A percentile compares a stretch with the other conserved stretches of the same genome.
phyloP scores from a whole-genome alignment of 1,284 basidiomycete genomes.

The Ganoderma multipileum region DNA sequence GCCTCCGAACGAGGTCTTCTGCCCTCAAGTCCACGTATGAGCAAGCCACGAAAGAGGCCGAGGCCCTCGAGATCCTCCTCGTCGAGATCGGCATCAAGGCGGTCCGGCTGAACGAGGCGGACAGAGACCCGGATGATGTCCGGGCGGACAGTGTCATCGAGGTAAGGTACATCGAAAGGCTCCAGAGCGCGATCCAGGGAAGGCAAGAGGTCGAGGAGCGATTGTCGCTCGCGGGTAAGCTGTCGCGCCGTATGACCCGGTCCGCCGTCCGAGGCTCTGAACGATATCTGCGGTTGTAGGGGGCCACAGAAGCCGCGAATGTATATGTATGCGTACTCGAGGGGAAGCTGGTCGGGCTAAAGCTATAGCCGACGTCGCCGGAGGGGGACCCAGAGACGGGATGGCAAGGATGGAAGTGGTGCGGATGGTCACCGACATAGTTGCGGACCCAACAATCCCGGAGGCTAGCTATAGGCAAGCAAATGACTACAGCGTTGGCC shows the following conservation, averaged over 20 bases:
- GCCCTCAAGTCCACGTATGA: background rate
- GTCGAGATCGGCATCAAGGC: background rate
- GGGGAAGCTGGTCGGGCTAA: background rate
- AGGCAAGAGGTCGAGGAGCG: background rate
- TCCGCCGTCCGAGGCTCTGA: background rate
- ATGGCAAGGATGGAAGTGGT: background rate
- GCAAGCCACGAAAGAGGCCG: background rate
- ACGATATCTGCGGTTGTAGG: background rate
- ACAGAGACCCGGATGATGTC: background rate
- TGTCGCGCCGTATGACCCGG: background rate
- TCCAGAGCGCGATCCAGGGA: background rate
- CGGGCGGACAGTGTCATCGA: background rate
- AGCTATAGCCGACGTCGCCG: background rate
- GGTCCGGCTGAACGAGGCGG: background rate
- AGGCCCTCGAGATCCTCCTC: background rate
- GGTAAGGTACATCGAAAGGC: background rate
- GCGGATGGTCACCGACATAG: background rate
- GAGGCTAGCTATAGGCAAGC: background rate
- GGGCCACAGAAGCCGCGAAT: background rate
- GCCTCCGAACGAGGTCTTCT: background rate
- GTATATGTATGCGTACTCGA: background rate
- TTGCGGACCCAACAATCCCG: background rate
- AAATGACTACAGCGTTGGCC: background rate
- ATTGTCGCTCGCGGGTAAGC: background rate
- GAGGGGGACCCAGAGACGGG: background rate